Base-by-base conservation (phyloP, 1,284 basidiomycete species). In the Malassezia pachydermatis region DNA sequence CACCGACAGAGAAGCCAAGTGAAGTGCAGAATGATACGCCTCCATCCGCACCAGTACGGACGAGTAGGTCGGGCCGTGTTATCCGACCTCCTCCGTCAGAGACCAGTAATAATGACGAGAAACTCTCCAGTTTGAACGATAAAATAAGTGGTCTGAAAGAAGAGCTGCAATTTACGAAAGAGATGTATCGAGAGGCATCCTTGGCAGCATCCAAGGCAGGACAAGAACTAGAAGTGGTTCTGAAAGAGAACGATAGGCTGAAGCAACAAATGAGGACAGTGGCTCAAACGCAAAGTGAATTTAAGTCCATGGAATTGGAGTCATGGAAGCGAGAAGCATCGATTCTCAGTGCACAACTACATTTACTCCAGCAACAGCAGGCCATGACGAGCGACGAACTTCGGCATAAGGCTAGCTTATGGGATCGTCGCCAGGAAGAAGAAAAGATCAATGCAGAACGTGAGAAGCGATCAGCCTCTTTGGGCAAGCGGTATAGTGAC, bases 121-220 rank as follows among this genome's bases (percentile, higher is more conserved):
- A 11, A 8, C 23, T 32, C 9, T 3, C 28, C 4, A 22, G 20
- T 3, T 24, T 43, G 41, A 32, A 33, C 13, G 20, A n/a, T 9
- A 43, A 43, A 24, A 7, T 43, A n/a, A 13, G 9, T 7, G 19
- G 17, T 11, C 41, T 33, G 34, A 5, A 11, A 17, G 48, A 50
- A n/a, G 48, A 50, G 20, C 9, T 50, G 3, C 19, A 25, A 17
- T 44, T 50, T 22, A 19, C 44, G 14, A 33, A 32, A 8, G 35
- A 28, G 1, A 27, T 51, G 36, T 51, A 51, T 13, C 25, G 40
- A n/a, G 48, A 51, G 16, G 48, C 48, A 7, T 45, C 42, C 6
- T 20, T 23, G 6, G 32, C 16, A 2, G 48, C 48, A 8, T 25
- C 27, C 7, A 20, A 28, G 10, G 10, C 16, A 5, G 24, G 30